phyloP scores from a whole-genome alignment of 179 eudicot species.

The Silene noctiflora region DNA sequence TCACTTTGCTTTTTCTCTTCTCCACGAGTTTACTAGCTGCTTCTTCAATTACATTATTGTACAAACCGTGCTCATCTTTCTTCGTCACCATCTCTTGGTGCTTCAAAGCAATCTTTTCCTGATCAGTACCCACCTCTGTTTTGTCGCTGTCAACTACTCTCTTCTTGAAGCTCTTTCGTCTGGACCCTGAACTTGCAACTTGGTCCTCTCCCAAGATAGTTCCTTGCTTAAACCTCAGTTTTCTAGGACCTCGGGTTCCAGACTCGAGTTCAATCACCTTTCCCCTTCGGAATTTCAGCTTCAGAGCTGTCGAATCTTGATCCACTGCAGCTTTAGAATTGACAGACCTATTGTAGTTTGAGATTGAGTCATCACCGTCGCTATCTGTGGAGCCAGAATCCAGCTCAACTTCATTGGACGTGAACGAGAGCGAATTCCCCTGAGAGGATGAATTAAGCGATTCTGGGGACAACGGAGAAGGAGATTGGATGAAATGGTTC shows the following conservation, averaged over 20 bases:
- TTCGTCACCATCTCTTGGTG: constrained; percentile 76
- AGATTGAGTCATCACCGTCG: constrained; percentile 39
- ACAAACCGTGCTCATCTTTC: constrained; percentile 61
- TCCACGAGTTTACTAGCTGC: constrained; percentile 83
- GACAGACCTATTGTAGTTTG: constrained; percentile 19
- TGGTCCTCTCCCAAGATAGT: constrained; percentile 33
- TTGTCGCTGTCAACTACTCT: constrained; percentile 21
- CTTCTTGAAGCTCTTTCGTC: constrained; percentile 37
- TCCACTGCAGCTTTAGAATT: constrained; percentile 10
- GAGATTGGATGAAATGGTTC: constrained; percentile 24
- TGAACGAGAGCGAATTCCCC: constrained; percentile 34
- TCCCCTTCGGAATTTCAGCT: constrained; percentile 69
- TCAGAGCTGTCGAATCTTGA: constrained; percentile 27
- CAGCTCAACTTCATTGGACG: constrained; percentile 39
- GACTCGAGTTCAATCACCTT: constrained; percentile 52
- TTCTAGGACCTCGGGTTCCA: constrained; percentile 45
- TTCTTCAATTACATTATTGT: constrained; percentile 85
- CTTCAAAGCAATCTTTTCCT: constrained; percentile 57
- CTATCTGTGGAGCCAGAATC: constrained; percentile 32
- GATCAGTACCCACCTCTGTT: constrained; percentile 24
- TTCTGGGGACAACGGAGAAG: constrained; percentile 35
- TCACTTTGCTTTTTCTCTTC: constrained; percentile 83
- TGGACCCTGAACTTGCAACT: constrained; percentile 25
- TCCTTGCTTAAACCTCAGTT: constrained; percentile 55
- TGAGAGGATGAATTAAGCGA: constrained; percentile 38